phyloP scores from a whole-genome alignment of 2,329 filamentous ascomycete genomes.

The Pseudogymnoascus sp. region DNA sequence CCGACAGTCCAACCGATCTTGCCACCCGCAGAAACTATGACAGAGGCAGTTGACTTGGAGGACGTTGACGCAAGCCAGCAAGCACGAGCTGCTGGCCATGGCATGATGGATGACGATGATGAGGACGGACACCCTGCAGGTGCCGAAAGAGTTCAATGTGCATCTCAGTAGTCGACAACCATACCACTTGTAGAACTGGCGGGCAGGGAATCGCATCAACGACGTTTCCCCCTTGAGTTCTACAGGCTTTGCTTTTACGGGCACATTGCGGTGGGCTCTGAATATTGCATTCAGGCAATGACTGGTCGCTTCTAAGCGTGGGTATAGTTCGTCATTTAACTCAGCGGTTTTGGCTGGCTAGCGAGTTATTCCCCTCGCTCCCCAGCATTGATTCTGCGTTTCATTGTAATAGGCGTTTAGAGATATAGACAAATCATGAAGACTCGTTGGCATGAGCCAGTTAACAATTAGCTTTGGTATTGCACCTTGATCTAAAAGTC shows the following conservation, averaged over 20 bases:
- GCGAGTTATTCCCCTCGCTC: not conserved
- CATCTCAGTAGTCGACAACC: slow-evolving; percentile 60
- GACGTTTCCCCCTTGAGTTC: not conserved
- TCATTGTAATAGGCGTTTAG: slow-evolving; percentile 6
- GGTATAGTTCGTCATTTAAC: not conserved
- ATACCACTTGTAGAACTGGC: not conserved
- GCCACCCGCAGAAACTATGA: slow-evolving; percentile 79
- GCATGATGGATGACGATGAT: slow-evolving; percentile 64
- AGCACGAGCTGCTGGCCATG: slow-evolving; percentile 59
- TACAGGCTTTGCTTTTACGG: not conserved
- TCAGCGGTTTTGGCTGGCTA: not conserved
- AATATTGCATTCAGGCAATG: not conserved
- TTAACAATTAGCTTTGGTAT: slow-evolving; percentile 3
- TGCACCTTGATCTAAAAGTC: not conserved
- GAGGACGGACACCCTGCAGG: slow-evolving; percentile 62
- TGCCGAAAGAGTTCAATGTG: slow-evolving; percentile 76
- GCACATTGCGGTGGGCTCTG: not conserved
- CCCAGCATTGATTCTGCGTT: not conserved
- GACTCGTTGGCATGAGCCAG: not conserved
- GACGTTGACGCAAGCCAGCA: slow-evolving; percentile 66
- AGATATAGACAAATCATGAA: slow-evolving; percentile 6
- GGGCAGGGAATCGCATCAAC: not conserved
- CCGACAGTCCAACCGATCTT: slow-evolving; percentile 45
- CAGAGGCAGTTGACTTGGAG: slow-evolving; percentile 79
- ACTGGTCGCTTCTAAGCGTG: not conserved